These are phyloP conservation scores for Syncephalastrum racemosum DNA, from an alignment of 371 early-diverging fungal genomes.

Conservation along the genomic window DNA sequence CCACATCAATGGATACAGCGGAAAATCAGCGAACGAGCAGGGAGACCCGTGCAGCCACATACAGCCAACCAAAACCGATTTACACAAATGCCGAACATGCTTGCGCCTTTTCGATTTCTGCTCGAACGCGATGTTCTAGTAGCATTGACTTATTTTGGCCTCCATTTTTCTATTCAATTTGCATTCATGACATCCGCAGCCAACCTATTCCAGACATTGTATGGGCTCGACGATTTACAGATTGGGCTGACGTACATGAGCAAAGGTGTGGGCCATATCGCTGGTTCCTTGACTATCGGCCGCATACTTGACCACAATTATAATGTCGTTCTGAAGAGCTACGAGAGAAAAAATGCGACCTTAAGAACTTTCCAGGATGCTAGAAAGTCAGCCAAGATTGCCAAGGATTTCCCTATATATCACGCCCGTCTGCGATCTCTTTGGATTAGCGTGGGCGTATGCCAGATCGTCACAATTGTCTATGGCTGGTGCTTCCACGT, in stretches of 20 bases:
- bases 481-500: constrained; percentile 35
- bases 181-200: constrained; percentile 13
- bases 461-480: constrained; percentile 17
- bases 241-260: constrained; percentile 22
- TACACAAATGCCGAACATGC: not conserved
- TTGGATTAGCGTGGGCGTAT: constrained; percentile 27
- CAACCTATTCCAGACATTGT: constrained; percentile 8
- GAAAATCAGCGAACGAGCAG: not conserved
- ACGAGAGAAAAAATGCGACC: constrained; percentile 1
- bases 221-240: constrained; percentile 16
- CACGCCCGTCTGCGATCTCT: constrained; percentile 26
- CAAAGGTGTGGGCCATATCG: constrained; percentile 12
- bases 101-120: constrained; percentile 22
- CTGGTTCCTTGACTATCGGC: constrained; percentile 16
- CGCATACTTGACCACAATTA: constrained; percentile 17
- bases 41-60: no score
- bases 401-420: constrained; percentile 29
- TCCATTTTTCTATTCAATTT: constrained; percentile 27
- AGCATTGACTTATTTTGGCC: constrained; percentile 22
- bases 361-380: not conserved
- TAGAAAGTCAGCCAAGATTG: constrained; percentile 6
- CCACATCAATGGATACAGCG: constrained; percentile 19
- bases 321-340: constrained; percentile 1
- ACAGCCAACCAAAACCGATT: not conserved
- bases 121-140: constrained; percentile 29